phyloP scores from a whole-genome alignment of 345 rosid species.

The Pugionium dolabratum region DNA sequence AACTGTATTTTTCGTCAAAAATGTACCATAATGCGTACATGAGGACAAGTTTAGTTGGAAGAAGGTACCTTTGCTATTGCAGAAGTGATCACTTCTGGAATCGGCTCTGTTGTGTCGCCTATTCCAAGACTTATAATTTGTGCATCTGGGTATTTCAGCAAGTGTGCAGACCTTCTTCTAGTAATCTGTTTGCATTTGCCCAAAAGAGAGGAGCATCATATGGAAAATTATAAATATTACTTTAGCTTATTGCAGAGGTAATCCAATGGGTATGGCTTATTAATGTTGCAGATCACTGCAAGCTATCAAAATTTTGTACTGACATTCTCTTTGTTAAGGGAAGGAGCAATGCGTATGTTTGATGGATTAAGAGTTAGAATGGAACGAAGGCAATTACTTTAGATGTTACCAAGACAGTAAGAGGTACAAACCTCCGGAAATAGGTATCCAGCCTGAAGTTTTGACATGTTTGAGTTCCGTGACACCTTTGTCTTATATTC shows the following conservation, averaged over 20 bases:
- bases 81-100: constrained; percentile 86
- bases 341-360: constrained; percentile 6
- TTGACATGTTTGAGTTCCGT: constrained; percentile 79
- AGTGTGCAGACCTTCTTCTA: constrained; percentile 79
- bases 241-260: background rate
- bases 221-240: background rate
- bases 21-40: constrained; percentile 2
- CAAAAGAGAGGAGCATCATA: background rate
- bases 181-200: constrained; percentile 56
- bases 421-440: constrained; percentile 80
- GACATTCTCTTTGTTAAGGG: background rate
- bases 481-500: constrained; percentile 82
- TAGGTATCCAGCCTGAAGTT: constrained; percentile 97
- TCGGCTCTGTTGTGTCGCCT: constrained; percentile 98
- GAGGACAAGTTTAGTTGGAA: background rate
- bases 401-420: background rate
- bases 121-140: constrained; percentile 92
- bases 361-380: background rate
- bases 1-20: background rate
- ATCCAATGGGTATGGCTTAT: background rate
- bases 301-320: background rate
- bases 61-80: constrained; percentile 68
- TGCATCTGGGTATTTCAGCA: constrained; percentile 83
- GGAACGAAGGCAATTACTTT: background rate
- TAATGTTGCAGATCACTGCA: constrained; percentile 10